Evolutionary conservation across 176 grass and related monocot genomes (phyloP).

Genomic region (Carex cristatella): DNA sequence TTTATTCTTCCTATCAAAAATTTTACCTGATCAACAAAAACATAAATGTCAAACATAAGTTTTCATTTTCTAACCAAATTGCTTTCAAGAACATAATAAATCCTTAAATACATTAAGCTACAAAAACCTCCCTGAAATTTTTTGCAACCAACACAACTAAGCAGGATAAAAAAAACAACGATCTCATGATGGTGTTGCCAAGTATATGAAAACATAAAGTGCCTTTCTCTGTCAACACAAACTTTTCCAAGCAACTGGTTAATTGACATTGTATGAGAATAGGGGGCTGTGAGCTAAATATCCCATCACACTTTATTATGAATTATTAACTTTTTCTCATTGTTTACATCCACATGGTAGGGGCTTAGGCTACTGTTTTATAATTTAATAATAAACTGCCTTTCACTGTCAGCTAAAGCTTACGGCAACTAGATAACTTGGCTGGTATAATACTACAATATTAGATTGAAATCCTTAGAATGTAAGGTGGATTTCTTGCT

Average conservation of each 20-base stretch:
- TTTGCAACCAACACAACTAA: not conserved
- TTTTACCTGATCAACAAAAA: slow-evolving; percentile 35
- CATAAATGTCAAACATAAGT: not conserved
- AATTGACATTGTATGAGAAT: not conserved
- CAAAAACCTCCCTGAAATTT: not conserved
- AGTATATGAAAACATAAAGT: slow-evolving; percentile 10
- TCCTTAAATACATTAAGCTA: not conserved
- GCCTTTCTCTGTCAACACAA: not conserved
- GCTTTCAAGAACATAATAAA: not conserved
- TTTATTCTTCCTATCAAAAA: slow-evolving; percentile 22
- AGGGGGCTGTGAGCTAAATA: not conserved
- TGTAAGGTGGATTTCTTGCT: not conserved
- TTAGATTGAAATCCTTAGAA: not conserved
- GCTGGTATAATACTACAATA: not conserved
- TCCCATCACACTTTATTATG: not conserved
- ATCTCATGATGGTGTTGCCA: not conserved
- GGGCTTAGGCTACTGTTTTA: not conserved
- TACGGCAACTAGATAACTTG: not conserved
- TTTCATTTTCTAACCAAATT: not conserved
- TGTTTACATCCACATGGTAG: not conserved
- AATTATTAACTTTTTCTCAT: not conserved
- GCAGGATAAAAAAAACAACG: not conserved
- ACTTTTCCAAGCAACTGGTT: not conserved
- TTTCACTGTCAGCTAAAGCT: not conserved
- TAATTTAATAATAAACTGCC: slow-evolving; percentile 3